These are phyloP conservation scores for Penicillium macrosclerotiorum DNA, from an alignment of 495 filamentous ascomycete genomes.

Conservation along the genomic window DNA sequence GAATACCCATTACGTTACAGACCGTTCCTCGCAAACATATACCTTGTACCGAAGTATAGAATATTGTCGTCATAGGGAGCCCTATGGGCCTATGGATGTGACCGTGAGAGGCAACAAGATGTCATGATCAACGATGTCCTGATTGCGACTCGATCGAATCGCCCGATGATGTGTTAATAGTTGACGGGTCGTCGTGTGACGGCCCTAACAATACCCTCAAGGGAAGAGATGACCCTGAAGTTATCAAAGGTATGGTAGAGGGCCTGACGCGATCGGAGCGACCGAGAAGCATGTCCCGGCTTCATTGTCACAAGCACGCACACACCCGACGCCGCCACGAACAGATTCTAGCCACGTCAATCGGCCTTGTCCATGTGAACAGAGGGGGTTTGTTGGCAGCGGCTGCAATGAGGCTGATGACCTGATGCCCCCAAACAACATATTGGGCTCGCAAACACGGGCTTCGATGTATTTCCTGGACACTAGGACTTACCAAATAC, in stretches of 20 bases:
- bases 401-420: constrained; percentile 21
- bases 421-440: background rate
- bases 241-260: too few species aligned
- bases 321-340: constrained; percentile 5
- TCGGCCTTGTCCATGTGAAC: constrained; percentile 21
- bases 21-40: too few species aligned
- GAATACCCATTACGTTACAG: too few species aligned
- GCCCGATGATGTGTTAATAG: constrained; percentile 19
- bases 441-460: too few species aligned
- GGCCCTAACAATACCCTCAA: constrained; percentile 14
- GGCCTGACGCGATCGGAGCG: too few species aligned
- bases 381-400: constrained; percentile 3
- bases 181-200: constrained; percentile 30
- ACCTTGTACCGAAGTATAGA: too few species aligned
- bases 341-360: constrained; percentile 27
- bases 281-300: background rate
- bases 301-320: constrained; percentile 9
- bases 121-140: background rate
- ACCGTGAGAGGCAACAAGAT: background rate
- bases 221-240: constrained; percentile 3
- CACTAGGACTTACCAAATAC: too few species aligned
- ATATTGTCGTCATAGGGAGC: too few species aligned
- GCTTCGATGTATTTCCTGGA: too few species aligned
- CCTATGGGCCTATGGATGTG: constrained; percentile 5
- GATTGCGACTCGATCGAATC: constrained; percentile 10